Percentiles rank a stretch among this genome's conserved stretches.
Evolutionary conservation across 2,329 filamentous ascomycete genomes (phyloP).

Genomic region (Trichoderma pleuroti): DNA sequence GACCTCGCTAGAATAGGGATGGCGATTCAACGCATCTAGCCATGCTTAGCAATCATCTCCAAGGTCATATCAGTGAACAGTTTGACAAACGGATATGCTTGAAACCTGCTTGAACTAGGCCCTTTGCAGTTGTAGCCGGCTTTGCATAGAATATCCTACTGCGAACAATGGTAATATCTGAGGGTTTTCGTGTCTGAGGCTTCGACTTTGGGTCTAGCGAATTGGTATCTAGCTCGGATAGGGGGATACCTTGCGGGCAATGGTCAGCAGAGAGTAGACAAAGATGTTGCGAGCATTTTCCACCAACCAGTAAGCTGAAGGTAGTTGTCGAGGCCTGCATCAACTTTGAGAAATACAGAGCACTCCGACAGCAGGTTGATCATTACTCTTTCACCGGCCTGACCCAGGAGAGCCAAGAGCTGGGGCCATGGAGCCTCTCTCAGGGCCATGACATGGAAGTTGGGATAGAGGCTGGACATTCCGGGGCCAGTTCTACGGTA

Average conservation of each 20-base stretch:
- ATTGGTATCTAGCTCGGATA: constrained; percentile 42
- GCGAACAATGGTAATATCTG: constrained; percentile 71
- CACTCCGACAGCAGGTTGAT: constrained; percentile 72
- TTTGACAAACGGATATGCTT: constrained; percentile 69
- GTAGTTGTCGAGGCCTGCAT: constrained; percentile 60
- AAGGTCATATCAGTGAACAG: neutral
- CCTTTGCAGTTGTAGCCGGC: constrained; percentile 65
- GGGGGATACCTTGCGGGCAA: constrained; percentile 41
- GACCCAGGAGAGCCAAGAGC: constrained; percentile 69
- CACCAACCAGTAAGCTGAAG: constrained; percentile 72
- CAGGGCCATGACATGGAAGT: constrained; percentile 65
- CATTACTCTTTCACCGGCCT: constrained; percentile 73
- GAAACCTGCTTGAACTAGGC: constrained; percentile 68
- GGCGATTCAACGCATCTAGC: constrained; percentile 76
- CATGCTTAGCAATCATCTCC: constrained; percentile 19
- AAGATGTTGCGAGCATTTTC: neutral
- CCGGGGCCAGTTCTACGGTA: constrained; percentile 65
- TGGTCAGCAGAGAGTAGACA: neutral
- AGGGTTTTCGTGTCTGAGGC: constrained; percentile 36
- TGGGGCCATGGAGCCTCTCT: constrained; percentile 72
- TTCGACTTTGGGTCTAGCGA: neutral
- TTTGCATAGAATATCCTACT: constrained; percentile 84
- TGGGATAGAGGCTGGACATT: constrained; percentile 60
- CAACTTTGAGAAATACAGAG: constrained; percentile 67
- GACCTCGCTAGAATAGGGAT: constrained; percentile 24